These are phyloP conservation scores for Ceratocystis cubensis DNA, from an alignment of 2,329 filamentous ascomycete genomes.

Conservation along the genomic window DNA sequence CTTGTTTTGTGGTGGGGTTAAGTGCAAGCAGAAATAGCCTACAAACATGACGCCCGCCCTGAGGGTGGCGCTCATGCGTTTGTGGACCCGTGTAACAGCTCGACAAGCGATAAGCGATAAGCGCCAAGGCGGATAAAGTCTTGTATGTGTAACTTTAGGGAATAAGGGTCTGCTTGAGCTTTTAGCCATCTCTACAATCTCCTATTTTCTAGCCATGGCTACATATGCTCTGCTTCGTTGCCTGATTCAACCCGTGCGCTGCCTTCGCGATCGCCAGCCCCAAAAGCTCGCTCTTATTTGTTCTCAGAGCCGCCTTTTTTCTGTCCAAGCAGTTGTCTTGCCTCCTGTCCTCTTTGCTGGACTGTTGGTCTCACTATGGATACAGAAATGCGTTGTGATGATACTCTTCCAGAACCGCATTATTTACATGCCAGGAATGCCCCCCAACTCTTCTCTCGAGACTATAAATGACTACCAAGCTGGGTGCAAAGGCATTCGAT, in stretches of 20 bases:
- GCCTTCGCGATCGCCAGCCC: background rate
- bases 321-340: slow-evolving; percentile 34
- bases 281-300: background rate
- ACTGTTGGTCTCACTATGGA: slow-evolving; percentile 52
- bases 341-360: slow-evolving; percentile 56
- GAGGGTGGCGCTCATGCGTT: too few relatives aligned
- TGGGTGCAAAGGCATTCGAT: slow-evolving; percentile 49
- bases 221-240: background rate
- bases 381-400: slow-evolving; percentile 59
- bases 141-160: too few relatives aligned
- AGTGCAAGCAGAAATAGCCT: too few relatives aligned
- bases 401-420: slow-evolving; percentile 69
- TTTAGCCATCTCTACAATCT: background rate
- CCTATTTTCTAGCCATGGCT: too few relatives aligned
- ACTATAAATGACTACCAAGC: slow-evolving; percentile 50
- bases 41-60: too few relatives aligned
- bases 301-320: background rate
- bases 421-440: slow-evolving; percentile 67
- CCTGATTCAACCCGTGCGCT: background rate
- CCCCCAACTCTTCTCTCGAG: slow-evolving; percentile 56
- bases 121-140: too few relatives aligned
- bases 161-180: too few relatives aligned
- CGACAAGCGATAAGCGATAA: too few relatives aligned
- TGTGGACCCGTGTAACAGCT: too few relatives aligned
- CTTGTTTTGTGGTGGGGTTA: too few relatives aligned